phyloP scores from a whole-genome alignment of 306 rosid species.

The Vigna mungo region DNA sequence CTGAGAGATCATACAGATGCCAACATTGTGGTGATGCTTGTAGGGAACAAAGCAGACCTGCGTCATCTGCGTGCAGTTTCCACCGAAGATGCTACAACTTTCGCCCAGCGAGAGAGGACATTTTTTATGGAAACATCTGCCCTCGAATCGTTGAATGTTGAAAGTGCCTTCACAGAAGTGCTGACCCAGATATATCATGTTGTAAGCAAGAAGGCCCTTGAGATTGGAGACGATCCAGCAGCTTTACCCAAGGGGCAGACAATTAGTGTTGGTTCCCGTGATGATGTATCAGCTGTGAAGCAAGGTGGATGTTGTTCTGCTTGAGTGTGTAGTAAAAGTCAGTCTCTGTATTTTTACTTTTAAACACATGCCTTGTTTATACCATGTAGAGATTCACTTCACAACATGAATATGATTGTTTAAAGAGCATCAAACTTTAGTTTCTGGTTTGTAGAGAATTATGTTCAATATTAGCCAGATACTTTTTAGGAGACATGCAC shows the following conservation, averaged over 20 bases:
- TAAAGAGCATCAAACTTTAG: conserved; percentile 41
- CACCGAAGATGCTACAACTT: conserved; percentile 44
- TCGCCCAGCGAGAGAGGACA: conserved; percentile 52
- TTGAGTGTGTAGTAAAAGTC: conserved; percentile 45
- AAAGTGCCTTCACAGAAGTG: conserved; percentile 58
- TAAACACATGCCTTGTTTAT: conserved; percentile 49
- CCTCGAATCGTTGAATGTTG: conserved; percentile 55
- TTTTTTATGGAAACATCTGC: conserved; percentile 62
- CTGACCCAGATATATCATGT: conserved; percentile 53
- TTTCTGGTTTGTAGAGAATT: conserved; percentile 43
- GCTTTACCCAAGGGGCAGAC: conserved; percentile 60
- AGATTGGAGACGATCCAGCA: conserved; percentile 47
- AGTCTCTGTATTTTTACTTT: conserved; percentile 31
- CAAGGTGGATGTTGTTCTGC: conserved; percentile 56
- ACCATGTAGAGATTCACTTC: conserved; percentile 52
- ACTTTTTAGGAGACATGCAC: conserved; percentile 31
- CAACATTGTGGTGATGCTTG: conserved; percentile 56
- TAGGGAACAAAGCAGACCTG: conserved; percentile 59
- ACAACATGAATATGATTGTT: conserved; percentile 45
- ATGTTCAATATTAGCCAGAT: conserved; percentile 47
- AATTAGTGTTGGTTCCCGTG: conserved; percentile 49
- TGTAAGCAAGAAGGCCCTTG: conserved; percentile 59
- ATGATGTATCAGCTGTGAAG: conserved; percentile 57
- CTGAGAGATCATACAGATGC: conserved; percentile 61
- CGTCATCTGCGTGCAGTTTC: conserved; percentile 56